Percentiles rank a stretch among this genome's conserved stretches.
Conservation (phyloP, 345 rosid genomes). For the Turnera subulata region DNA sequence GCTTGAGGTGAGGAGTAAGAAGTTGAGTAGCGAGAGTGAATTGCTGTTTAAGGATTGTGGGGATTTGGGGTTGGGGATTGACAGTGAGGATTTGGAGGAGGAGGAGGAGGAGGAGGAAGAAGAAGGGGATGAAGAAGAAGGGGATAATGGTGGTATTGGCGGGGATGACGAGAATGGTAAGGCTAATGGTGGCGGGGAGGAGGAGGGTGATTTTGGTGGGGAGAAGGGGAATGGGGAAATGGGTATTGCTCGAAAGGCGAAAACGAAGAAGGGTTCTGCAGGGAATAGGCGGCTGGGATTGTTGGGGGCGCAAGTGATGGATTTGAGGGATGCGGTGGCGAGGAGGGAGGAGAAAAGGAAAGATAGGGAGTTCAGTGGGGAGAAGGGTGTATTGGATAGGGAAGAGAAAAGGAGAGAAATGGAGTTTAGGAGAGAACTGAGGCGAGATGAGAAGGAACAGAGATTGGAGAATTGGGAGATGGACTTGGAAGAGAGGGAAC, state of each 20-base stretch:
- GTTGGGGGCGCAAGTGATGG: constrained; percentile 46
- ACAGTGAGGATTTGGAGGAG: constrained; percentile 49
- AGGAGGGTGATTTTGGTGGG: constrained; percentile 35
- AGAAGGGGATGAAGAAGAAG: constrained; percentile 34
- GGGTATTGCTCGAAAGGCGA: constrained; percentile 23
- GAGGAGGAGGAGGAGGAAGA: constrained; percentile 51
- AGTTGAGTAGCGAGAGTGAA: constrained; percentile 33
- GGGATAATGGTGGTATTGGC: constrained; percentile 24
- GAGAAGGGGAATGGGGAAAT: constrained; percentile 27
- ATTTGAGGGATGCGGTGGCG: constrained; percentile 41
- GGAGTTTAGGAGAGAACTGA: constrained; percentile 34
- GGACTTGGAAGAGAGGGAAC: constrained; percentile 55
- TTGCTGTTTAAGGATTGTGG: constrained; percentile 30
- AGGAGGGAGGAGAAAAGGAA: constrained; percentile 61
- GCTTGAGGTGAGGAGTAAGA: constrained; percentile 58
- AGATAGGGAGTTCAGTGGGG: constrained; percentile 46
- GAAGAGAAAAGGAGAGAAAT: constrained; percentile 41
- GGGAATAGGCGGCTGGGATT: constrained; percentile 41
- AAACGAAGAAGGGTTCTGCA: constrained; percentile 29
- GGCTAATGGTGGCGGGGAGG: constrained; percentile 16
- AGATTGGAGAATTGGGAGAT: constrained; percentile 39
- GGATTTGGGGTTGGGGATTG: constrained; percentile 46
- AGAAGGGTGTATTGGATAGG: constrained; percentile 33
- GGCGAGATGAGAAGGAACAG: constrained; percentile 34
- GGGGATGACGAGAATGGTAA: constrained; percentile 16